These are phyloP conservation scores for Kwoniella sp. DNA, from an alignment of 768 basidiomycete species.

Conservation along the genomic window DNA sequence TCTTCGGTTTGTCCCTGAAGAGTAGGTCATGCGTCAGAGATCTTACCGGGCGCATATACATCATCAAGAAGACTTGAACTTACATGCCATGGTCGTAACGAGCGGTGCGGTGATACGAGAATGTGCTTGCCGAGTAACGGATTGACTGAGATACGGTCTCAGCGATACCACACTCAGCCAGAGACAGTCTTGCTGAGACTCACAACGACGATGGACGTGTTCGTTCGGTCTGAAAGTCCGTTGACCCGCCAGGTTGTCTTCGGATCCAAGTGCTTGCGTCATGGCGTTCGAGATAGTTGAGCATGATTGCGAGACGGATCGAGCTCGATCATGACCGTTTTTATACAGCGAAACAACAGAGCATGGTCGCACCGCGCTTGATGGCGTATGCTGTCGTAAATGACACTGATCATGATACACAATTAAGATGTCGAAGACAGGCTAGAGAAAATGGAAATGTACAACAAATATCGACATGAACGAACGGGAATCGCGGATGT, in stretches of 20 bases:
- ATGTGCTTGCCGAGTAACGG: constrained; percentile 75
- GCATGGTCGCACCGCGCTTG: no score
- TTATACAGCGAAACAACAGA: no score
- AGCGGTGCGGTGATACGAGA: constrained; percentile 86
- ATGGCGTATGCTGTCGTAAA: no score
- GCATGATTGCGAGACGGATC: background rate
- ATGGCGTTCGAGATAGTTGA: background rate
- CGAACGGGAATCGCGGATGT: background rate
- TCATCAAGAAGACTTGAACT: constrained; percentile 5
- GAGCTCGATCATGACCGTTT: background rate
- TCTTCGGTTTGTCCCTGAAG: constrained; percentile 76
- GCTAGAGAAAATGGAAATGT: background rate
- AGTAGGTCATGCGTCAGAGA: background rate
- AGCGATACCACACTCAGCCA: background rate
- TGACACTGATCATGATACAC: no score
- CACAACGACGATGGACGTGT: constrained; percentile 5
- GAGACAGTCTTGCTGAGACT: background rate
- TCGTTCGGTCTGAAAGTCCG: background rate
- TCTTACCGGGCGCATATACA: background rate
- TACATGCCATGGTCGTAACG: constrained; percentile 76
- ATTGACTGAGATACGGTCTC: constrained; percentile 65
- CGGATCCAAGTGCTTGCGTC: background rate
- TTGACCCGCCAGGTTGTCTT: background rate
- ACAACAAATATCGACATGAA: background rate
- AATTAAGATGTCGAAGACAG: background rate